Evolutionary conservation across 2,329 filamentous ascomycete genomes (phyloP).

Genomic region (Dactylellina parvicollis): DNA sequence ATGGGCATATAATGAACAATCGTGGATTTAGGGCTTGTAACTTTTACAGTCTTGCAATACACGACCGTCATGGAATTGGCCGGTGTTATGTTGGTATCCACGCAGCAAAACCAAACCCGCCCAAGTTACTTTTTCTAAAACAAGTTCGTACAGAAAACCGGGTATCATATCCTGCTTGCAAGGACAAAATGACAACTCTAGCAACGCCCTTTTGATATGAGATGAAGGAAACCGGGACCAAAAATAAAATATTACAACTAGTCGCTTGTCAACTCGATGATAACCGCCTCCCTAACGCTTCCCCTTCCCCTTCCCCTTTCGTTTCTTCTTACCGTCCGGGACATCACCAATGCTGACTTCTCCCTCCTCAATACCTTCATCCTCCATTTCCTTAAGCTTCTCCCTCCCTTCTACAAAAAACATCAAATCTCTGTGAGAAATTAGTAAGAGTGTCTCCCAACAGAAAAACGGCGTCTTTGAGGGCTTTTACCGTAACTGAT

Average conservation of each 20-base stretch:
- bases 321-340: slow-evolving; percentile 36
- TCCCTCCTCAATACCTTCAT: slow-evolving; percentile 49
- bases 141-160: background rate
- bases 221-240: background rate
- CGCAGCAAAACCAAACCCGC: too few species aligned
- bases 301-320: slow-evolving; percentile 44
- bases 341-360: slow-evolving; percentile 46
- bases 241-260: background rate
- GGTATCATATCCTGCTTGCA: background rate
- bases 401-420: slow-evolving; percentile 51
- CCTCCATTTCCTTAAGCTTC: slow-evolving; percentile 51
- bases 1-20: too few species aligned
- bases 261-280: background rate
- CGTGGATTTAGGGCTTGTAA: too few species aligned
- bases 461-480: background rate
- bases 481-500: slow-evolving; percentile 38
- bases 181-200: background rate
- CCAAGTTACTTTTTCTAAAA: too few species aligned
- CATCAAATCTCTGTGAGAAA: slow-evolving; percentile 35
- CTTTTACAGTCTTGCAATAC: too few species aligned
- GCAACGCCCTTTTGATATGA: slow-evolving; percentile 10
- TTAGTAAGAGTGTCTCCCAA: background rate
- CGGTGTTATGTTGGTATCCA: too few species aligned
- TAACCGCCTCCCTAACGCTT: slow-evolving; percentile 20
- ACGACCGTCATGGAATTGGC: too few species aligned